Evolutionary conservation across 495 filamentous ascomycete species (phyloP), one percentile per base, ranked within the genome.

Genomic region (Podospora fimiseda): DNA sequence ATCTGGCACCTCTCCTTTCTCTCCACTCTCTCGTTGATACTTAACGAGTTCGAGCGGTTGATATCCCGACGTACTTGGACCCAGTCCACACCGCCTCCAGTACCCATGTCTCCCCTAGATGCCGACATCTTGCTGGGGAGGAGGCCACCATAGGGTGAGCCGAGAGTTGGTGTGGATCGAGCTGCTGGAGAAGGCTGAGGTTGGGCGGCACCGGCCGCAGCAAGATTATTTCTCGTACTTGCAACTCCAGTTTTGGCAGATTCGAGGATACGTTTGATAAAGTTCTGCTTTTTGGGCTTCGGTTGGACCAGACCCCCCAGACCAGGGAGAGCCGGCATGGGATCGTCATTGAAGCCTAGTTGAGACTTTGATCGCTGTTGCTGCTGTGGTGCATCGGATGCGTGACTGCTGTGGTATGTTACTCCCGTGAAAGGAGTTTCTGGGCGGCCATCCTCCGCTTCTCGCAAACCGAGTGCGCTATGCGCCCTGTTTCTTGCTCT

Each of bases 221-320:
- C 85, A 48, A 96, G 91, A 55, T 85, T 93, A 50, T 87, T 91
- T 58, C 93, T 81, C 21, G 88, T 88, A 61, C 83, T 92, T 1
- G 93, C 93, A 9, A 95, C 90, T 13, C 87, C 88, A 0, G 94
- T 96, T 70, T 94, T 96, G 9, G 92, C 93, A 9, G 89, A 87
- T 51, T 96, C 92, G 33, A 97, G 80, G 47, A 99, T 90, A 60
- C 94, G 94, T 70, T 93, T 96, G 70, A 99, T 89, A 63, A 99
- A 96, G 18, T 92, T 92, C 38, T 83, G 83, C 70, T 93, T 97
- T 68, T 92, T 96, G 3, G 83, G 75, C 66, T 92, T 97, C 0
- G 90, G 91, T 9, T 88, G 80, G n/a, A 83, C 81, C 88, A 59
- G 56, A 11, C 59, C 59, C 8, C 62, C 64, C 15, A 97, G 78